A percentile compares a stretch with the other conserved stretches of the same genome.
phyloP scores from a whole-genome alignment of 2,329 filamentous ascomycete species.

The Scorias spongiosa region DNA sequence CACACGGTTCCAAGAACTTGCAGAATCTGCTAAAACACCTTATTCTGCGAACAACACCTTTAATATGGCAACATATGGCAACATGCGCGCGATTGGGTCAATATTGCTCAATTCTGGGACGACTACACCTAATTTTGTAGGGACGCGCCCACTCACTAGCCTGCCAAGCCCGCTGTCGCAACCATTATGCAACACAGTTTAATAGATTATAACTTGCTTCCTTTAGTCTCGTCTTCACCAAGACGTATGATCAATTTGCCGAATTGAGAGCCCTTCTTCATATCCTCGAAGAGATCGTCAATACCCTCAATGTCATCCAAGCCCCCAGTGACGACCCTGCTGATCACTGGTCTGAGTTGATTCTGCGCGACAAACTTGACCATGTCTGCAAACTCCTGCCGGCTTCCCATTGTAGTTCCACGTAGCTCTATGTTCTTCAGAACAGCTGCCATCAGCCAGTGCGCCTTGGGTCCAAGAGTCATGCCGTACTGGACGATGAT shows the following conservation, averaged over 20 bases:
- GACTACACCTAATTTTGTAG: too few relatives aligned
- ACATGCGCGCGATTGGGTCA: too few relatives aligned
- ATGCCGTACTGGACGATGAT: slow-evolving; percentile 83
- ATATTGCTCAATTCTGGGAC: too few relatives aligned
- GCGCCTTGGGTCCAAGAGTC: slow-evolving; percentile 74
- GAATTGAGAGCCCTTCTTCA: slow-evolving; percentile 75
- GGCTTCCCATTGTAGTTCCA: slow-evolving; percentile 82
- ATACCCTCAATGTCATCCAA: slow-evolving; percentile 66
- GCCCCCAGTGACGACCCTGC: slow-evolving; percentile 50
- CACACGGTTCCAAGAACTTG: too few relatives aligned
- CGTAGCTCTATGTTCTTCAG: slow-evolving; percentile 76
- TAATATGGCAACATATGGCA: too few relatives aligned
- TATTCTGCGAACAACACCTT: too few relatives aligned
- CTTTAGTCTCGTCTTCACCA: slow-evolving; percentile 11
- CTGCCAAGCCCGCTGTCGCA: too few relatives aligned
- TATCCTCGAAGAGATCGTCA: slow-evolving; percentile 70
- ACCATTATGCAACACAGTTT: too few relatives aligned
- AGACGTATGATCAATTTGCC: slow-evolving; percentile 80
- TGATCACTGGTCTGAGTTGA: slow-evolving; percentile 63
- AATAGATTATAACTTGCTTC: slow-evolving; percentile 13
- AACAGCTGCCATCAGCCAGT: slow-evolving; percentile 70
- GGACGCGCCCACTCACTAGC: too few relatives aligned
- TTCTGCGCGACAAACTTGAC: slow-evolving; percentile 62
- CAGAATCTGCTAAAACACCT: too few relatives aligned
- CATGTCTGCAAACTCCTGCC: slow-evolving; percentile 84